These are phyloP conservation scores for Didymella arachidicola DNA, from an alignment of 2,329 filamentous ascomycete genomes.

Conservation along the genomic window DNA sequence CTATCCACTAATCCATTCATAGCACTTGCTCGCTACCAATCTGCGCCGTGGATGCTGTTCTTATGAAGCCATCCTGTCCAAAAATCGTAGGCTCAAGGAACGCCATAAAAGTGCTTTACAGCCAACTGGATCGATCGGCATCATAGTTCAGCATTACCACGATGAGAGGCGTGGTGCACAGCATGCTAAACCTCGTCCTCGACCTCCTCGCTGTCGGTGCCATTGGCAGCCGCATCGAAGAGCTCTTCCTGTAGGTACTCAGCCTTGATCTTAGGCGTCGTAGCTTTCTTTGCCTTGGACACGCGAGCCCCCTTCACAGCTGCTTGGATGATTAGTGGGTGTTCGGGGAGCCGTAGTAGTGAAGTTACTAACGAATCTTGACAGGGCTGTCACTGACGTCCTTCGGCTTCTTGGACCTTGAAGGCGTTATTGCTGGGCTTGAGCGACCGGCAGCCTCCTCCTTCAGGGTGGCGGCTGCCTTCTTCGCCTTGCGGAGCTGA, in stretches of 20 bases:
- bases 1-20: neutral
- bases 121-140: neutral
- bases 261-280: neutral
- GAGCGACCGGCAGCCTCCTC: conserved; percentile 19
- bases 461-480: conserved; percentile 48
- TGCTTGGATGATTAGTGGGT: neutral
- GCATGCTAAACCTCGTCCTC: neutral
- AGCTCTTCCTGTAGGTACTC: neutral
- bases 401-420: conserved; percentile 16
- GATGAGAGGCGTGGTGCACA: neutral
- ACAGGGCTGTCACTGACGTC: neutral
- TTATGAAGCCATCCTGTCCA: neutral
- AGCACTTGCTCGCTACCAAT: neutral
- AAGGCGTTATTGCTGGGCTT: conserved; percentile 1
- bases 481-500: conserved; percentile 56
- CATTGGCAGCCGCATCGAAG: neutral
- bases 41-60: neutral
- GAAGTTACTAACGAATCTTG: conserved; percentile 20
- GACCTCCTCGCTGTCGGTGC: neutral
- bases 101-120: neutral
- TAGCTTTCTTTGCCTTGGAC: conserved; percentile 3
- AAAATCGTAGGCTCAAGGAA: neutral
- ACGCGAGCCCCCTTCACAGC: conserved; percentile 5
- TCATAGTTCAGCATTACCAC: neutral
- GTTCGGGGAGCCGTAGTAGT: no score